Evolutionary conservation across 306 rosid genomes (phyloP).

Genomic region (Hylodesmum podocarpum): DNA sequence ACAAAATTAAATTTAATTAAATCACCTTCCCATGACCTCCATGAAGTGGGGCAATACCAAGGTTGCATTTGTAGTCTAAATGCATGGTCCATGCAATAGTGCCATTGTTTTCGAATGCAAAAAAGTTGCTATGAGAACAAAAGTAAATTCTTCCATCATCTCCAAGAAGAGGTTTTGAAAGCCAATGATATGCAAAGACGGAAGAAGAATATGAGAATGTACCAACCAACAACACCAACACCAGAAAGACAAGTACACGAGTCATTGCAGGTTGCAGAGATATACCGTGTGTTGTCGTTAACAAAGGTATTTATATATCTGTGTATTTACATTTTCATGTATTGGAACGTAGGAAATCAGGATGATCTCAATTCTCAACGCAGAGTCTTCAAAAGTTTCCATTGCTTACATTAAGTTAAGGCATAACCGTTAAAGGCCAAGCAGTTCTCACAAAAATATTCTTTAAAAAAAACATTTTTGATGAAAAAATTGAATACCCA

Average conservation of each 20-base stretch:
- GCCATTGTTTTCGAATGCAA: conserved; percentile 68
- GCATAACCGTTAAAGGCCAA: too few species aligned
- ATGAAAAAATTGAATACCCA: too few species aligned
- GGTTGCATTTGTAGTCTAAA: conserved; percentile 52
- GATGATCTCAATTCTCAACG: too few species aligned
- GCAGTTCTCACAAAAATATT: too few species aligned
- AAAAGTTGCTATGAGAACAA: conserved; percentile 53
- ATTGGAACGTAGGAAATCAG: too few species aligned
- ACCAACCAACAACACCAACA: not conserved
- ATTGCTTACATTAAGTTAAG: too few species aligned
- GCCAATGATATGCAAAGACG: conserved; percentile 34
- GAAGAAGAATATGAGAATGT: not conserved
- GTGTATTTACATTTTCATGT: too few species aligned
- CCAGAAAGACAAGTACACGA: not conserved
- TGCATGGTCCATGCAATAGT: conserved; percentile 61
- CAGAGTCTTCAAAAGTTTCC: too few species aligned
- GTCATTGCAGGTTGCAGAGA: not conserved
- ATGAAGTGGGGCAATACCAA: conserved; percentile 49
- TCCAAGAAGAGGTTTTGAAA: conserved; percentile 60
- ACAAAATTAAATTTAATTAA: not conserved
- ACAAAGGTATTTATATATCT: too few species aligned
- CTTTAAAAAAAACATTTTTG: too few species aligned
- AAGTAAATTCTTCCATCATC: conserved; percentile 61
- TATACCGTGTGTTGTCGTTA: not conserved
- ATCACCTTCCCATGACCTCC: conserved; percentile 63